phyloP scores from a whole-genome alignment of 1,284 basidiomycete genomes.

The Hypsizygus ulmarius region DNA sequence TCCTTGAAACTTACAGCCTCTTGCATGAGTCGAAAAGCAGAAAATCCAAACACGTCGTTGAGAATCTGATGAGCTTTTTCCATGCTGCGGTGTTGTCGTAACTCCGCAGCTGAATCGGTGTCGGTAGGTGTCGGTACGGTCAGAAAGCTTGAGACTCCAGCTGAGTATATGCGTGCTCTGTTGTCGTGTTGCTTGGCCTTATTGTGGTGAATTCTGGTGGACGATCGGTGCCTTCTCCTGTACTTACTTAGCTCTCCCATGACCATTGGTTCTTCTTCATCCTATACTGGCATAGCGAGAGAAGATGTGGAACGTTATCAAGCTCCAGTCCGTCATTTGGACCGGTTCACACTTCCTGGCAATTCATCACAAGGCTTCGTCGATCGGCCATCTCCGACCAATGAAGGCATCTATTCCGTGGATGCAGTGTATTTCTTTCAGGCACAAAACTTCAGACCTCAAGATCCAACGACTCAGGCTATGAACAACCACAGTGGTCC shows the following conservation, averaged over 20 bases:
- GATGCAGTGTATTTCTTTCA: neutral
- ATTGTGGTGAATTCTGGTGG: neutral
- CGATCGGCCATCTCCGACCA: slow-evolving; percentile 17
- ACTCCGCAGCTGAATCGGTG: neutral
- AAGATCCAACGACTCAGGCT: slow-evolving; percentile 5
- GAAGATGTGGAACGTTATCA: too few relatives aligned
- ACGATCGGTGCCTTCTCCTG: too few relatives aligned
- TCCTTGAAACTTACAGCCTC: slow-evolving; percentile 5
- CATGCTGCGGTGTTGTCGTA: slow-evolving; percentile 9
- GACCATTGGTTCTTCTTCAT: too few relatives aligned
- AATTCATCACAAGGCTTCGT: neutral
- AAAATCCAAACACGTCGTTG: slow-evolving; percentile 14
- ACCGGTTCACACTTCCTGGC: neutral
- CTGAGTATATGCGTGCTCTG: too few relatives aligned
- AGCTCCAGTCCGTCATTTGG: neutral
- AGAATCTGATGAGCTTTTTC: slow-evolving; percentile 13
- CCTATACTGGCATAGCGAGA: too few relatives aligned
- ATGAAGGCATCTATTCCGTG: neutral
- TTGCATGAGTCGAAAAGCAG: slow-evolving; percentile 12
- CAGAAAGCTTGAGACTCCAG: too few relatives aligned
- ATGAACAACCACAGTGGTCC: slow-evolving; percentile 10
- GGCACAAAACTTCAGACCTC: slow-evolving; percentile 1
- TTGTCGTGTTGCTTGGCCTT: slow-evolving; percentile 8
- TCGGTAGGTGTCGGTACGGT: too few relatives aligned
- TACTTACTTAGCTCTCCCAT: too few relatives aligned